Base-by-base conservation (phyloP, 148 eudicot species). In the Rhododendron henanense region DNA sequence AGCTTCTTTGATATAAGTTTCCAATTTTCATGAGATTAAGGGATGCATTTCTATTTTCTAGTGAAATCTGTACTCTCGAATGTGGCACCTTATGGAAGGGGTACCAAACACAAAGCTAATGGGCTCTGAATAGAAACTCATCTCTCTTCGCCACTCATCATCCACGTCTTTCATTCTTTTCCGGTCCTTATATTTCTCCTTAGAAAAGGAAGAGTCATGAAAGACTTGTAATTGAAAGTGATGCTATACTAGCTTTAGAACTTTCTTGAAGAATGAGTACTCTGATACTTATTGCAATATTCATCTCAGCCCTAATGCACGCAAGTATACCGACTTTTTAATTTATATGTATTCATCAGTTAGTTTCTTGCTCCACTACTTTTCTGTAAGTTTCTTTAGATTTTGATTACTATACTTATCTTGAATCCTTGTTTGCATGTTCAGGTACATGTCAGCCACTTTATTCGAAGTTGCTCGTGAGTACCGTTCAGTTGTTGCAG, bases 401-500 rank as follows among this genome's bases (percentile, higher is more conserved):
- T 63, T 81, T 31, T 53, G n/a, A 37, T 35, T 75, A 48, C 59
- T 84, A 21, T 74, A 2, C 6, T 35, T 28, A 74, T 79, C 53
- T 69, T 73, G 80, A 28, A 55, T 16, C 61, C 74, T 75, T 81
- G 37, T 28, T 82, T 78, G 47, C 86, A 53, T 25, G 41, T 85
- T 81, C 88, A 97, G 99, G 94, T 97, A 92, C 88, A 97, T 97
- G 99, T 93, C 99, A 81, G 92, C 99, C 11, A 84, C 90, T 39
- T 90, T 97, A 86, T 89, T 92, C 31, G 90, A 79, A 91, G 88
- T 91, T 82, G 99, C 99, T 33, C 82, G 92, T 74, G 94, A 92
- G 91, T 94, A 93, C 89, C 90, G 90, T 82, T 94, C 99, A 71
- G 98, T 97, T 78, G 99, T 97, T 57, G 99, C 99, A 44, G 99